phyloP scores from a whole-genome alignment of 2,329 filamentous ascomycete genomes.

The Penicillium sp. region DNA sequence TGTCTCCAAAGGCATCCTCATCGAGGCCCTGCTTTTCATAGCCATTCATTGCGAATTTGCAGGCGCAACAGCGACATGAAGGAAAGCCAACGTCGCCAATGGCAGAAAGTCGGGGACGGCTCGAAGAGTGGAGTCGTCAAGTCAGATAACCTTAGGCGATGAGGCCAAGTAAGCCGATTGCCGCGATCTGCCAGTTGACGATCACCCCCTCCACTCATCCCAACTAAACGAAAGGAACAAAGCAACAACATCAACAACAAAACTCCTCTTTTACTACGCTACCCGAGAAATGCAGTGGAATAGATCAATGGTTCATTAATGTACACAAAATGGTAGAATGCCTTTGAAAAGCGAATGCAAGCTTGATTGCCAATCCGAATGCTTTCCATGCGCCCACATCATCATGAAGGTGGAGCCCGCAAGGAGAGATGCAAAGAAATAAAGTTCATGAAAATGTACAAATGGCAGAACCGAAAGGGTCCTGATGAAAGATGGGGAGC shows the following conservation, averaged over 20 bases:
- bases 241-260: neutral
- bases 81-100: conserved; percentile 12
- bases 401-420: conserved; percentile 17
- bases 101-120: conserved; percentile 13
- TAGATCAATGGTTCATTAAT: neutral
- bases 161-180: conserved; percentile 33
- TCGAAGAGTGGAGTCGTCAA: conserved; percentile 20
- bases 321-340: neutral
- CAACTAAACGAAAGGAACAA: neutral
- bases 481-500: conserved; percentile 12
- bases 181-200: conserved; percentile 10
- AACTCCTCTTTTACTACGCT: neutral
- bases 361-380: conserved; percentile 15
- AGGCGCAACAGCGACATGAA: conserved; percentile 31
- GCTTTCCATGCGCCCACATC: conserved; percentile 20
- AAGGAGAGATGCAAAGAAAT: conserved; percentile 26
- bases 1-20: conserved; percentile 78
- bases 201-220: neutral
- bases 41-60: conserved; percentile 68
- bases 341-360: conserved; percentile 8
- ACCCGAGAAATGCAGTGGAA: neutral
- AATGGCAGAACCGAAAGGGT: conserved; percentile 8
- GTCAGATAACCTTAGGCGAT: conserved; percentile 26
- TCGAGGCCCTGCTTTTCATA: conserved; percentile 70
- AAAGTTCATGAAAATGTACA: conserved; percentile 26